These are phyloP conservation scores for Globisporangium paddicum DNA, from an alignment of 352 stramenopile species.

Conservation along the genomic window DNA sequence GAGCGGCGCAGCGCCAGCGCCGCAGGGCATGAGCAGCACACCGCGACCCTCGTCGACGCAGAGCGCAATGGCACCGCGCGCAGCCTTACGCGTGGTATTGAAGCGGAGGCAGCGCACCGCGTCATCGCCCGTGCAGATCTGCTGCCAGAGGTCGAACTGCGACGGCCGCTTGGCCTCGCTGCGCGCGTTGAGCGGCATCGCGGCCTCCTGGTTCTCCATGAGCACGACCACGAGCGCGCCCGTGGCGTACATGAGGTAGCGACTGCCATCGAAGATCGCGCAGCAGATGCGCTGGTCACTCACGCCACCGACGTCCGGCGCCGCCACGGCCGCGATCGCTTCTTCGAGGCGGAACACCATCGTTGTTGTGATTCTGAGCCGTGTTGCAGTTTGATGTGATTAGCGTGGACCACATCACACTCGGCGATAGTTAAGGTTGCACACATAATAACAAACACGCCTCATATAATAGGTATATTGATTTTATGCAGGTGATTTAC, in stretches of 20 bases:
- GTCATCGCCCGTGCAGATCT: constrained; percentile 54
- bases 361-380: not conserved
- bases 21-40: constrained; percentile 50
- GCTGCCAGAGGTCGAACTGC: constrained; percentile 69
- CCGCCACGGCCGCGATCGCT: constrained; percentile 36
- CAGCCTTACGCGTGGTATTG: constrained; percentile 43
- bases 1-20: not conserved
- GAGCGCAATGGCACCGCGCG: constrained; percentile 52
- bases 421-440: not conserved
- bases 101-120: constrained; percentile 46
- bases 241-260: constrained; percentile 53
- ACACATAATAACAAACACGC: not conserved
- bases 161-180: constrained; percentile 24
- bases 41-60: constrained; percentile 57
- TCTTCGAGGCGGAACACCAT: constrained; percentile 17
- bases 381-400: not conserved
- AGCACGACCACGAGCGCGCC: constrained; percentile 64
- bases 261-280: constrained; percentile 41
- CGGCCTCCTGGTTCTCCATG: constrained; percentile 28
- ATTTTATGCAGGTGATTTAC: no score
- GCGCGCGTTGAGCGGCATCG: constrained; percentile 9
- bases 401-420: not conserved
- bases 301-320: constrained; percentile 20
- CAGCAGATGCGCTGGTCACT: constrained; percentile 25
- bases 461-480: not conserved